These are phyloP conservation scores for Lolium multiflorum DNA, from an alignment of 176 grass and related monocot genomes.

Conservation along the genomic window DNA sequence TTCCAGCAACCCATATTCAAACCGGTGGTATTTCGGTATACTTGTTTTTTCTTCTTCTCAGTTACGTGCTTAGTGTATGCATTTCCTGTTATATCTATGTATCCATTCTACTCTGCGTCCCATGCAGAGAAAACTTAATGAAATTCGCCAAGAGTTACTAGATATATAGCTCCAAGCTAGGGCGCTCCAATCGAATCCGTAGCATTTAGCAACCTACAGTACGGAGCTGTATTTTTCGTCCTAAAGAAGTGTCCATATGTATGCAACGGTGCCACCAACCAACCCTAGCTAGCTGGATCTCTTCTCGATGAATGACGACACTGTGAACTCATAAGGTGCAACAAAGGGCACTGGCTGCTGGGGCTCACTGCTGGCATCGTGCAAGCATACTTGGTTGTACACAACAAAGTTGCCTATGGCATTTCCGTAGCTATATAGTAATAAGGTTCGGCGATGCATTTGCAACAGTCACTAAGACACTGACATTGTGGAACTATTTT, in stretches of 20 bases:
- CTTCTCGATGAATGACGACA: slow-evolving; percentile 54
- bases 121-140: neutral
- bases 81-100: neutral
- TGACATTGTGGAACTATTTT: neutral
- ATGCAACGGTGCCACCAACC: slow-evolving; percentile 19
- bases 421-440: neutral
- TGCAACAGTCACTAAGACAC: neutral
- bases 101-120: neutral
- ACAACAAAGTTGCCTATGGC: neutral
- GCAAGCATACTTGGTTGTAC: slow-evolving; percentile 3
- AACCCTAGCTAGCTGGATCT: slow-evolving; percentile 25
- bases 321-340: slow-evolving; percentile 40
- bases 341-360: neutral
- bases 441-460: neutral
- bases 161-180: slow-evolving; percentile 9
- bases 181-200: slow-evolving; percentile 25
- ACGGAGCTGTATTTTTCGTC: neutral
- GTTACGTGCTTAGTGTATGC: neutral
- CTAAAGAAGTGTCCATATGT: neutral
- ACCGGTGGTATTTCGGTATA: neutral
- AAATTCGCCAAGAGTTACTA: neutral
- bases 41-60: neutral
- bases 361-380: slow-evolving; percentile 11
- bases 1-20: neutral
- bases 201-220: slow-evolving; percentile 17